Evolutionary conservation across 2,329 filamentous ascomycete genomes (phyloP), one percentile per base, ranked within the genome.

Genomic region (Phaeosphaeria sp.): DNA sequence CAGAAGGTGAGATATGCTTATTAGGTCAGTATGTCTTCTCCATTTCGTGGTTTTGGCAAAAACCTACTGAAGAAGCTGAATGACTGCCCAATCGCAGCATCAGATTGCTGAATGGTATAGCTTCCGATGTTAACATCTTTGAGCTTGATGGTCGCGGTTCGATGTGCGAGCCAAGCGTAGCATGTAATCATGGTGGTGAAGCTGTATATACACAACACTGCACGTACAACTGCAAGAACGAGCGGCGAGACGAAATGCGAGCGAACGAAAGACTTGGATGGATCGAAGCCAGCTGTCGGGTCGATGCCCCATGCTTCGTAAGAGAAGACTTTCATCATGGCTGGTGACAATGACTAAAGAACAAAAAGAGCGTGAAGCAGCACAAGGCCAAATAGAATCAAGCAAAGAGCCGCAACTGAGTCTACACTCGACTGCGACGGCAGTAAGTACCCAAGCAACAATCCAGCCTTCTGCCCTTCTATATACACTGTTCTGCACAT

Each of bases 1-100:
- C 90, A 94, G 83, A 88, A 94, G 15, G 89, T 90, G 49, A 94
- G 81, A 71, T 88, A 83, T 33, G 91, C 30, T 95, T 80, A 95
- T 70, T 87, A 90, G 41, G 42, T 44, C 10, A 15, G 10, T 23
- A 21, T 10, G 41, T 21, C n/a, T 36, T 36, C 30, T 36, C 30
- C 13, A 27, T 13, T 11, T 13, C 30, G 9, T 13, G 7, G 6
- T 6, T 30, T 30, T 15, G 30, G 6, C 30, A 36, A 15, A 13
- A 11, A 36, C 30, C 3, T 36, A 36, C 30, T 95, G 80, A 95
- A 95, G 82, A 87, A 95, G 70, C 87, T 90, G 80, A 94, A 94
- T 43, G 83, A 83, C 52, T 82, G 77, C 48, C 81, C 79, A 17
- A 82, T 78, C 70, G 87, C 87, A 54, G 83, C 77, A 80, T 85